These are phyloP conservation scores for Aspergillus ostianus DNA, from an alignment of 495 filamentous ascomycete genomes.

Conservation along the genomic window DNA sequence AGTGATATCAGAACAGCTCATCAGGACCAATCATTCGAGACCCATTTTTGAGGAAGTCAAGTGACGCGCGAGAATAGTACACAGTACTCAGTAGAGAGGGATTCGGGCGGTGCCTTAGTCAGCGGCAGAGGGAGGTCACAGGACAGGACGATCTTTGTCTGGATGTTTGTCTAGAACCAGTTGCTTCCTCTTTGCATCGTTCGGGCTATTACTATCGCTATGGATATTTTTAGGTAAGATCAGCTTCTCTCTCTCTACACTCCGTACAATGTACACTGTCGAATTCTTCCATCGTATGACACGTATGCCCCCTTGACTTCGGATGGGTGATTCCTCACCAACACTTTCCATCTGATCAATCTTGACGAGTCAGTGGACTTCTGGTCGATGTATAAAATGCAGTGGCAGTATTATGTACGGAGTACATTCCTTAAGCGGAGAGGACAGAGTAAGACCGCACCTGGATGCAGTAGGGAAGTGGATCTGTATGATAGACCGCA, in stretches of 20 bases:
- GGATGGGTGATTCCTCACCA: neutral
- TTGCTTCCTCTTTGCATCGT: slow-evolving; percentile 8
- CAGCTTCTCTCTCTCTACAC: neutral
- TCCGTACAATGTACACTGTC: neutral
- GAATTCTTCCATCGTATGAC: neutral
- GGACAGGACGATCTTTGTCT: slow-evolving; percentile 23
- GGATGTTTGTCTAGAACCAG: slow-evolving; percentile 25
- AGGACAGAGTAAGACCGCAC: neutral
- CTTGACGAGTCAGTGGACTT: neutral
- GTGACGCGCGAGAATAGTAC: slow-evolving; percentile 17
- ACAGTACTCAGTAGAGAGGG: neutral
- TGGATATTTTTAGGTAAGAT: slow-evolving; percentile 8
- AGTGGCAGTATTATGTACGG: neutral
- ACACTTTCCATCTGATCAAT: neutral
- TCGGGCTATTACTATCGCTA: slow-evolving; percentile 1
- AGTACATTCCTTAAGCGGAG: neutral
- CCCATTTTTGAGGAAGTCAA: slow-evolving; percentile 26
- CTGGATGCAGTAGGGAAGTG: slow-evolving; percentile 4
- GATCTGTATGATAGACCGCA: neutral
- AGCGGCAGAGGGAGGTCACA: slow-evolving; percentile 21
- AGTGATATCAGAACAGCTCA: slow-evolving; percentile 19
- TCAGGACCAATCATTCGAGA: slow-evolving; percentile 20
- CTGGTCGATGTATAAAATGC: neutral
- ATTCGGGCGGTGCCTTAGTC: slow-evolving; percentile 22
- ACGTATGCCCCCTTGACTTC: neutral